A percentile compares a stretch with the other conserved stretches of the same genome.
Evolutionary conservation across 257 asterid species (phyloP).

Genomic region (Penstemon barbatus): DNA sequence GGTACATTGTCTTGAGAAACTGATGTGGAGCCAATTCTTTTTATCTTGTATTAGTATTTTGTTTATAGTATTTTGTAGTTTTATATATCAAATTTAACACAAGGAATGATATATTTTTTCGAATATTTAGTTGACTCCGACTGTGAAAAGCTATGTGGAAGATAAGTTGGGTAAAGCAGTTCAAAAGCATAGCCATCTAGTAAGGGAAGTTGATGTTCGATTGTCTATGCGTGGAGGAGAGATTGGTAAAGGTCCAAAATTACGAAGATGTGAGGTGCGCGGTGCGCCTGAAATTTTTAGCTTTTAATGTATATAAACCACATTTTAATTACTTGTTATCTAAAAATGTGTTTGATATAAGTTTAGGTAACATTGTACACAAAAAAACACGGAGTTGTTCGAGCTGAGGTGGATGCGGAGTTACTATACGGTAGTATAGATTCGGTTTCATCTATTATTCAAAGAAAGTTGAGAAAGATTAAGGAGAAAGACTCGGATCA

Average conservation of each 20-base stretch:
- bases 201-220: constrained; percentile 87
- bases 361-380: constrained; percentile 85
- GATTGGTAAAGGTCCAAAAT: constrained; percentile 81
- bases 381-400: constrained; percentile 83
- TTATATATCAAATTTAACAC: background rate
- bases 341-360: constrained; percentile 6
- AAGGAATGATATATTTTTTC: constrained; percentile 14
- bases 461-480: constrained; percentile 87
- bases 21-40: background rate
- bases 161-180: constrained; percentile 91
- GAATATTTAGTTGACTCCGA: constrained; percentile 55
- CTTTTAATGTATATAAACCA: background rate
- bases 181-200: constrained; percentile 82
- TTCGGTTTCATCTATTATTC: constrained; percentile 73
- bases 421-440: constrained; percentile 75
- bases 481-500: constrained; percentile 95
- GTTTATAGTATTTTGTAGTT: background rate
- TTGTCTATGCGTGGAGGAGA: constrained; percentile 93
- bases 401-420: constrained; percentile 90
- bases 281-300: too few relatives aligned
- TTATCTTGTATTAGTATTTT: background rate
- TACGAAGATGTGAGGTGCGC: constrained; percentile 83
- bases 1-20: background rate
- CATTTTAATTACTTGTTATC: constrained; percentile 3
- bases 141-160: constrained; percentile 78